Percentiles rank a stretch among this genome's conserved stretches.
Evolutionary conservation across 257 asterid species (phyloP).

Genomic region (Schizonepeta tenuifolia): DNA sequence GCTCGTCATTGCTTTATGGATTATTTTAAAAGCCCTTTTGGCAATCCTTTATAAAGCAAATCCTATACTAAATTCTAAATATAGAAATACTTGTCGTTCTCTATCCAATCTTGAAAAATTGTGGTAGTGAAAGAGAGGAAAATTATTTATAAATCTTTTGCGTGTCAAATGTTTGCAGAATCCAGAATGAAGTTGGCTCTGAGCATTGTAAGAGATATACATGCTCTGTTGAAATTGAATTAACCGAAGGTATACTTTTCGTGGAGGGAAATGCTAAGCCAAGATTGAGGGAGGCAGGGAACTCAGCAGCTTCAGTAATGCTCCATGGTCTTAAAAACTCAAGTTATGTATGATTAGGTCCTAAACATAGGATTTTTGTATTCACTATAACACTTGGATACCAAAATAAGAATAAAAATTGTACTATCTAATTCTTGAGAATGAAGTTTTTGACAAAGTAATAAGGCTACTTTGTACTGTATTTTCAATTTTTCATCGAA

Average conservation of each 20-base stretch:
- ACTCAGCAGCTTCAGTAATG: conserved; percentile 81
- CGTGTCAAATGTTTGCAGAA: conserved; percentile 46
- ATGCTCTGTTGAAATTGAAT: conserved; percentile 66
- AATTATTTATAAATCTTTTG: neutral
- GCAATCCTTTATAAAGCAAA: neutral
- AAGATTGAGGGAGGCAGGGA: conserved; percentile 70
- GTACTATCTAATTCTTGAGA: neutral
- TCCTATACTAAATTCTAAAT: neutral
- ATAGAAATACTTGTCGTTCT: neutral
- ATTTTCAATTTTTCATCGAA: neutral
- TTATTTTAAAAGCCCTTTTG: neutral
- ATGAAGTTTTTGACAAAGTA: neutral
- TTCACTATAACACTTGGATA: neutral
- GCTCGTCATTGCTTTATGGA: neutral
- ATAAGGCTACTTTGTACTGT: neutral
- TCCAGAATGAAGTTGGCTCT: conserved; percentile 55
- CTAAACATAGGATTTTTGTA: neutral
- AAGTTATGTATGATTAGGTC: conserved; percentile 36
- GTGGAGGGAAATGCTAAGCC: conserved; percentile 55
- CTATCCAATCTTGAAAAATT: neutral
- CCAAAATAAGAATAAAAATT: neutral
- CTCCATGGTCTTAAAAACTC: conserved; percentile 47
- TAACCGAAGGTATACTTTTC: conserved; percentile 33
- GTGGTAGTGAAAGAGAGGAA: neutral
- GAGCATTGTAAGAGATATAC: conserved; percentile 60